Evolutionary conservation across 805 yeast species (phyloP), one percentile per base, ranked within the genome.

Genomic region (Nakazawaea ernobii): DNA sequence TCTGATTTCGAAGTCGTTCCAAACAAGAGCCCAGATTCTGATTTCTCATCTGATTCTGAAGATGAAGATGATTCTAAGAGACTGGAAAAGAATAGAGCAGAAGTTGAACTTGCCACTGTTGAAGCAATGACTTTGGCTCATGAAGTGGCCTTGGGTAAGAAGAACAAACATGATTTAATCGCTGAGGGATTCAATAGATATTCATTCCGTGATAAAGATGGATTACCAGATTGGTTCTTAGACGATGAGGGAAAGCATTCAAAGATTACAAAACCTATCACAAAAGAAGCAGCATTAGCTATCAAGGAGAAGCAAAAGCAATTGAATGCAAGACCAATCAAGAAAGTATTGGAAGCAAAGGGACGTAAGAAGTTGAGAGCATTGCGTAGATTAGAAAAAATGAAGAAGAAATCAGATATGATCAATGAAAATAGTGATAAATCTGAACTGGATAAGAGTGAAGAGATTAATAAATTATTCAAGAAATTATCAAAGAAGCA

Each of bases 71-170:
- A 58, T 50, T 69, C 65, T 53, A 71, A 67, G 58, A 62, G 60
- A 57, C 69, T 43, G 57, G 70, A 61, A 54, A 68, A 64, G 27
- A 87, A 85, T 54, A 69, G 77, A 49, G 73, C 79, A 45, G 84
- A 80, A 51, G 81, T 88, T 43, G 96, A 88, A 53, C 71, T 91
- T 51, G 95, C 94, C 15, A 90, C 97, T 1, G 95, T 86, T 1
- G 95, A 90, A 63, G 97, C 97, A 5, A 94, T 94, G 99, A 94
- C 99, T 0, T 70, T 94, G 58, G 99, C 99, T 0, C 99, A 94
- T 62, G 90, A 94, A 66, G 74, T 94, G 35, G 99, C 98, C 0
- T 66, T 89, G 26, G 97, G 97, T 8, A 90, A 88, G 59, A 86
- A 75, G 70, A 79, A 83, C 43, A 90, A 84, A 61, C 84, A 87